Evolutionary conservation across 2,329 filamentous ascomycete genomes (phyloP).

Genomic region (Lachnellula occidentalis): DNA sequence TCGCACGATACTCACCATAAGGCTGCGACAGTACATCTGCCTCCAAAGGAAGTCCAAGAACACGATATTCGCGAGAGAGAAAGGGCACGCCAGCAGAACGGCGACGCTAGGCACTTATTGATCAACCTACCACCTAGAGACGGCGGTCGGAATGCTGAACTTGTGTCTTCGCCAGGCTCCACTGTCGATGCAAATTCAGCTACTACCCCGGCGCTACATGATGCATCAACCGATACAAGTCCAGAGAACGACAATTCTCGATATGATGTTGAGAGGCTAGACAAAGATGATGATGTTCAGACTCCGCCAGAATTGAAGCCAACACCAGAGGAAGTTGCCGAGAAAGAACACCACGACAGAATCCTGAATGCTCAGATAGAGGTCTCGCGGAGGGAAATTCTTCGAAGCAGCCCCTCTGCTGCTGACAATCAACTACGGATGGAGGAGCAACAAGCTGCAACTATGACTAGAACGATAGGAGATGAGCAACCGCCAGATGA

Average conservation of each 20-base stretch:
- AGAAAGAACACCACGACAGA: conserved; percentile 32
- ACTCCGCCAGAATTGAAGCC: conserved; percentile 29
- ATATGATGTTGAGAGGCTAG: conserved; percentile 43
- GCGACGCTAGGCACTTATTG: conserved; percentile 28
- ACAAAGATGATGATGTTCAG: conserved; percentile 39
- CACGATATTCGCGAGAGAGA: conserved; percentile 36
- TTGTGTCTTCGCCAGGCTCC: conserved; percentile 53
- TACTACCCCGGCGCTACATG: conserved; percentile 63
- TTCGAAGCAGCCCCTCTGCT: conserved; percentile 39
- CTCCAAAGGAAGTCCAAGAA: conserved; percentile 45
- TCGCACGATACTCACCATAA: conserved; percentile 24
- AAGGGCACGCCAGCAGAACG: conserved; percentile 31
- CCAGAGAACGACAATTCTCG: conserved; percentile 62
- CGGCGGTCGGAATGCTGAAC: conserved; percentile 36
- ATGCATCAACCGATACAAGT: conserved; percentile 68
- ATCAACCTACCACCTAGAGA: conserved; percentile 35
- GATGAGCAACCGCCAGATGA: background rate
- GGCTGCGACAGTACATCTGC: conserved; percentile 38
- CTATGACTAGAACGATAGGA: background rate
- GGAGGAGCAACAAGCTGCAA: conserved; percentile 40
- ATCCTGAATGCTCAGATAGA: conserved; percentile 24
- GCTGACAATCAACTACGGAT: conserved; percentile 55
- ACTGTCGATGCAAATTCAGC: conserved; percentile 65
- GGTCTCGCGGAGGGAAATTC: conserved; percentile 35
- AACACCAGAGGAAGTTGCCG: conserved; percentile 28